Conservation (phyloP, 139 green algal genomes). For the Chlamydomonas sphaeroides region DNA sequence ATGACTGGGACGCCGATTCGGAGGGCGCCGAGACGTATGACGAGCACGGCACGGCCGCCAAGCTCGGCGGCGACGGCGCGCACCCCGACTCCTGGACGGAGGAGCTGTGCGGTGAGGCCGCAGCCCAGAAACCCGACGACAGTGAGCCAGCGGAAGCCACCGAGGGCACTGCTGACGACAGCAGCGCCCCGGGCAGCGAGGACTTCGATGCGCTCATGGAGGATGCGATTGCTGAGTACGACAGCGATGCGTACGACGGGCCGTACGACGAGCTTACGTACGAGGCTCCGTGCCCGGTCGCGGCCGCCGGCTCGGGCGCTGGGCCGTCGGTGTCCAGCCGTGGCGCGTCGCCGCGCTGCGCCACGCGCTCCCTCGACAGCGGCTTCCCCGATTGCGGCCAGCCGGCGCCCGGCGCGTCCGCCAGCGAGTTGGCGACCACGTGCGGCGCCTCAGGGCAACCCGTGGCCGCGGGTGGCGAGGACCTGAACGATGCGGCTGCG, state of each 20-base stretch:
- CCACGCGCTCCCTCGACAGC: too few relatives aligned
- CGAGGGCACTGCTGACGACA: neutral
- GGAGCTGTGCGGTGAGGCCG: too few relatives aligned
- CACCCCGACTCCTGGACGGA: too few relatives aligned
- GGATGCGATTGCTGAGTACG: constrained; percentile 30
- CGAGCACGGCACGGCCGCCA: constrained; percentile 24
- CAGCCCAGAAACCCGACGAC: neutral
- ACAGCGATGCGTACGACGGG: constrained; percentile 17
- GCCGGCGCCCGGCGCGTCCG: too few relatives aligned
- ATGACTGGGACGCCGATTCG: neutral
- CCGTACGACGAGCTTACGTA: neutral
- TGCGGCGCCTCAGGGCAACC: too few relatives aligned
- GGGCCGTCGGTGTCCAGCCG: neutral
- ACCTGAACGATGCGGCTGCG: too few relatives aligned
- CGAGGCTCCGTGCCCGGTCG: too few relatives aligned
- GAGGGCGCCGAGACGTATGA: constrained; percentile 16
- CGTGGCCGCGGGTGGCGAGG: too few relatives aligned
- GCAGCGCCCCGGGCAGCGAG: constrained; percentile 4
- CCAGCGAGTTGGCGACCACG: too few relatives aligned
- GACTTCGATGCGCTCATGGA: constrained; percentile 33
- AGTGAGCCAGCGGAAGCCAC: neutral
- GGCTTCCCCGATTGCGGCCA: too few relatives aligned
- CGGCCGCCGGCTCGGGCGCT: neutral
- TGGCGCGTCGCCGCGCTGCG: too few relatives aligned
- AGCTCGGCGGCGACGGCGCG: neutral